phyloP scores from a whole-genome alignment of 306 rosid species.

The Acmispon strigosus region DNA sequence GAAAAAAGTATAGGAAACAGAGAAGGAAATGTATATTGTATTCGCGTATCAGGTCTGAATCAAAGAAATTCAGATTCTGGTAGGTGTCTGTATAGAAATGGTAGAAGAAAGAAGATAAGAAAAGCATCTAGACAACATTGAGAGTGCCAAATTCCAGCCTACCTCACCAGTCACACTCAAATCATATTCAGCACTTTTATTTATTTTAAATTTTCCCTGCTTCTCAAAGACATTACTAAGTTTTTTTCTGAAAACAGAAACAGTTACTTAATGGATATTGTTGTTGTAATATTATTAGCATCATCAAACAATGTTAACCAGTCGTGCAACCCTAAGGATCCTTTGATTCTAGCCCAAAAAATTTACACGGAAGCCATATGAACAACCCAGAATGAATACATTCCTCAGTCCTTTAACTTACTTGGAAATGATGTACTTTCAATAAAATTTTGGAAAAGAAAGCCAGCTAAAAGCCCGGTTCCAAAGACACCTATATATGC shows the following conservation, averaged over 20 bases:
- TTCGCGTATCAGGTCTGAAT: too few relatives aligned
- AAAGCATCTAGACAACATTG: too few relatives aligned
- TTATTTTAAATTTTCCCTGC: neutral
- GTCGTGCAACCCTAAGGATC: neutral
- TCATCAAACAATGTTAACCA: neutral
- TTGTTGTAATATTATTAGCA: neutral
- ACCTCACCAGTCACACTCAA: too few relatives aligned
- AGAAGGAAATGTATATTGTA: too few relatives aligned
- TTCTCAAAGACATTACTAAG: neutral
- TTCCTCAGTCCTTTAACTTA: constrained; percentile 38
- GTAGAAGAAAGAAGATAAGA: too few relatives aligned
- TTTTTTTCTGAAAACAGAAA: neutral
- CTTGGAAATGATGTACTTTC: constrained; percentile 57
- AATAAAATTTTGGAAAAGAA: constrained; percentile 53
- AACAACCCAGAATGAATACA: neutral
- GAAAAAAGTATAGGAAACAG: too few relatives aligned
- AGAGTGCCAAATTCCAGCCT: too few relatives aligned
- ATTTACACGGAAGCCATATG: neutral
- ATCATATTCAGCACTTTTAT: neutral
- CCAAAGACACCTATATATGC: constrained; percentile 71
- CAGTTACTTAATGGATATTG: neutral
- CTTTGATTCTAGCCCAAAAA: neutral
- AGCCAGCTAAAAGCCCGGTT: constrained; percentile 68
- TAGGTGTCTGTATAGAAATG: too few relatives aligned
- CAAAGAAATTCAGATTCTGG: too few relatives aligned